These are phyloP conservation scores for Gossypium turneri DNA, from an alignment of 345 rosid genomes.

Conservation along the genomic window DNA sequence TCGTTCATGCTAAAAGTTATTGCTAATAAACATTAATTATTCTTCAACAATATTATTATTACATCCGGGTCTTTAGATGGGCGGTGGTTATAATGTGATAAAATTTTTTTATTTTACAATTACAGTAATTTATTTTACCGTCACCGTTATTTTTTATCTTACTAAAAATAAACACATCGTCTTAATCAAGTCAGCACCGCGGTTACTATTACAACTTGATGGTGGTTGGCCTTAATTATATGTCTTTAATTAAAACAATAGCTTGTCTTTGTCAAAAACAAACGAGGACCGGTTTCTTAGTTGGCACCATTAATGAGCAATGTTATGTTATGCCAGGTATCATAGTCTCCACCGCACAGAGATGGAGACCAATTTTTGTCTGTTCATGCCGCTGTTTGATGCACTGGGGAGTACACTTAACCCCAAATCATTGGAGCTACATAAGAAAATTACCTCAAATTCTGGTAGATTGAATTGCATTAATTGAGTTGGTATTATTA, in stretches of 20 bases:
- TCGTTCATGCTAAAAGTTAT: background rate
- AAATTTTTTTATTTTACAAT: accelerated
- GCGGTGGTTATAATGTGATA: accelerated
- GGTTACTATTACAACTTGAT: background rate
- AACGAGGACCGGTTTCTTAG: background rate
- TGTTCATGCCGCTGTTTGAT: constrained; percentile 96
- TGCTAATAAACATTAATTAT: background rate
- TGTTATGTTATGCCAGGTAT: constrained; percentile 43
- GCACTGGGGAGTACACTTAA: constrained; percentile 72
- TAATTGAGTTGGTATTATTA: background rate
- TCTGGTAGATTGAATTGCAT: constrained; percentile 29
- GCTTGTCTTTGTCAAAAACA: background rate
- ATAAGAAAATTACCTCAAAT: constrained; percentile 39
- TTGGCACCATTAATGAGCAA: background rate
- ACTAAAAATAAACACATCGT: no score
- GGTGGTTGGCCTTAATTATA: background rate
- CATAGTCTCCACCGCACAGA: constrained; percentile 81
- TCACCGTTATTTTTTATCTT: no score
- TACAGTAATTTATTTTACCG: no score
- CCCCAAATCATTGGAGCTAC: constrained; percentile 65
- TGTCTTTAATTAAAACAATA: no score
- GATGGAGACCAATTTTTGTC: constrained; percentile 79
- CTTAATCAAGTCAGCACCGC: no score
- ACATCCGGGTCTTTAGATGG: accelerated
- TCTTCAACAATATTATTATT: background rate